Conservation (phyloP, 1,139 yeast species). For the Kluyveromyces sp. region DNA sequence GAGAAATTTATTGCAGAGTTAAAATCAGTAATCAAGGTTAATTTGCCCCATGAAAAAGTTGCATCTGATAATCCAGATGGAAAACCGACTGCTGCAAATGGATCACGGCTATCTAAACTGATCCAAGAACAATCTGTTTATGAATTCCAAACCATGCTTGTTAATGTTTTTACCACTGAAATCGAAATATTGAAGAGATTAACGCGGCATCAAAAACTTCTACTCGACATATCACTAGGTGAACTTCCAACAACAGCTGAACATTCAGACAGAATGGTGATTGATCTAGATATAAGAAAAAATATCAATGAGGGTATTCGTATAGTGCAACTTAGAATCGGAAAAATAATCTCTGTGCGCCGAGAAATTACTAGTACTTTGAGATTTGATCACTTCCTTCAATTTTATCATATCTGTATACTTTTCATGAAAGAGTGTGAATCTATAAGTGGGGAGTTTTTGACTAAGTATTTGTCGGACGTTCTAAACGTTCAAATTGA, state of each 20-base stretch:
- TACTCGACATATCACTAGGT: conserved; percentile 66
- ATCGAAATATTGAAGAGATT: conserved; percentile 70
- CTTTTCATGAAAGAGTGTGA: conserved; percentile 81
- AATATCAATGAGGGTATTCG: conserved; percentile 56
- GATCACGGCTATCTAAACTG: conserved; percentile 42
- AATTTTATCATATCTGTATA: conserved; percentile 58
- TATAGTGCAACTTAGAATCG: conserved; percentile 66
- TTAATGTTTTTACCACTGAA: conserved; percentile 51
- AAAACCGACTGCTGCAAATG: conserved; percentile 12
- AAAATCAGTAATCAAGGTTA: conserved; percentile 59
- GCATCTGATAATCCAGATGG: conserved; percentile 9
- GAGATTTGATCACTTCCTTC: conserved; percentile 48
- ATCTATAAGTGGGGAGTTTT: conserved; percentile 65
- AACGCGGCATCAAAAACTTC: conserved; percentile 67
- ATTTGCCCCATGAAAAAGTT: conserved; percentile 42
- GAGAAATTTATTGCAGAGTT: conserved; percentile 62
- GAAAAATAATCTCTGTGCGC: conserved; percentile 71
- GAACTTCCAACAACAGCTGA: conserved; percentile 32
- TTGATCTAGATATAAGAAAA: conserved; percentile 56
- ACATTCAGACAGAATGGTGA: conserved; percentile 32
- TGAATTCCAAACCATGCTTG: conserved; percentile 69
- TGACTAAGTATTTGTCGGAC: conserved; percentile 54
- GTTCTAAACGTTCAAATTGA: conserved; percentile 61
- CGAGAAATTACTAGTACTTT: conserved; percentile 60
- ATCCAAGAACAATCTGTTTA: conserved; percentile 58